Evolutionary conservation across 2,329 filamentous ascomycete genomes (phyloP), one percentile per base, ranked within the genome.

Genomic region (Colletotrichum tamarilloi): DNA sequence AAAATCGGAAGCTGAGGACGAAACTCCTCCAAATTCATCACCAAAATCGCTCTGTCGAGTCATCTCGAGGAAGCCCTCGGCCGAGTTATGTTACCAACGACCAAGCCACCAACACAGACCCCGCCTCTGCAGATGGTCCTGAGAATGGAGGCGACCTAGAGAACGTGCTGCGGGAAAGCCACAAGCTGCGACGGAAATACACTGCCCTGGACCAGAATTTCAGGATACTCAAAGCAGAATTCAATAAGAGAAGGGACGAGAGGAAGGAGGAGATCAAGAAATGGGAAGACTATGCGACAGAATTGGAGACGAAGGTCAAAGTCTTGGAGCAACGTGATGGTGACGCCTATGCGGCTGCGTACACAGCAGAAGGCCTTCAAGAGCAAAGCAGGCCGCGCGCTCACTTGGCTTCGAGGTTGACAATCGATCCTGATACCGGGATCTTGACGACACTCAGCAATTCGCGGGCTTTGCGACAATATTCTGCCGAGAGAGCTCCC

Each of bases 241-340:
- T 86, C 9, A 77, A 79, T 38, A 85, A 82, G 75, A 83, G 83
- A 60, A 85, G 84, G 32, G 80, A 82, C 1, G 82, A 85, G 75
- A 83, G 83, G 62, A 85, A 84, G 32, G 80, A 82, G 1, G 82
- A 85, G 28, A 83, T 83, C 4, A 81, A 86, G 7, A 76, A 78
- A 38, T 90, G 88, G 88, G 80, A 82, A 30, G 78, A 81, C 6
- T 85, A 88, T 67, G 84, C 85, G 5, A 82, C 82, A 26, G 76
- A 80, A 14, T 77, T 89, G 22, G 81, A 87, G 64, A 79, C 79
- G 30, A 87, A 82, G 72, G 81, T 90, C 12, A 81, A 82, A 58
- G 80, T 78, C 28, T 80, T 88, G 11, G 84, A 88, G 73, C 81
- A 81, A 38, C 82, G 83, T 67, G 77, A 81, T 42, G 77, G 77